A percentile compares a stretch with the other conserved stretches of the same genome.
Conservation (phyloP, 805 yeast genomes). For the Jamesozyma hellenica region DNA sequence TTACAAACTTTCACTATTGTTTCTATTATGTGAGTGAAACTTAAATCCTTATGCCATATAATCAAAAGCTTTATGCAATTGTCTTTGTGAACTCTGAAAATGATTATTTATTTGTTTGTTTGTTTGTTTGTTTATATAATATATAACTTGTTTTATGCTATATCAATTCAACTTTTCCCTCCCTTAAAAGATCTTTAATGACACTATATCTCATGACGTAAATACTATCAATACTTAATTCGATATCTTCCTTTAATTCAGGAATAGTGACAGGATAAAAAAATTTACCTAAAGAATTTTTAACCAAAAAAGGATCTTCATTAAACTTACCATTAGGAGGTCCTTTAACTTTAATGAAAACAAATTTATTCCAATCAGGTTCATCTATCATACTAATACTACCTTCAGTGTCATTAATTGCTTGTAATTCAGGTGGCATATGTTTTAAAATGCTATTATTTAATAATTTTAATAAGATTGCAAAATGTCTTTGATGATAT, state of each 20-base stretch:
- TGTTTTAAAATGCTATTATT: slow-evolving; percentile 53
- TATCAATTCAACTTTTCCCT: slow-evolving; percentile 36
- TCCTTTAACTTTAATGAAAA: slow-evolving; percentile 42
- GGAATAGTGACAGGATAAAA: slow-evolving; percentile 35
- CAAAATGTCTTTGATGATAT: slow-evolving; percentile 62
- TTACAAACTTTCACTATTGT: no score
- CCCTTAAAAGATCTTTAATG: slow-evolving; percentile 32
- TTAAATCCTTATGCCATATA: no score
- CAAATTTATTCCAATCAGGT: slow-evolving; percentile 71
- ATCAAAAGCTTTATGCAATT: no score
- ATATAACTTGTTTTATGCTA: slow-evolving; percentile 15
- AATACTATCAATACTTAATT: slow-evolving; percentile 51
- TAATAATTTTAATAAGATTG: slow-evolving; percentile 54
- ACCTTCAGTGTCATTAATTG: slow-evolving; percentile 65
- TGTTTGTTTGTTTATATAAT: no score
- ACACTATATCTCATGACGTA: slow-evolving; percentile 65
- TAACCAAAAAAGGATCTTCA: slow-evolving; percentile 31
- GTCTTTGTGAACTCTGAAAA: no score
- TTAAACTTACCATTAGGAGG: slow-evolving; percentile 8
- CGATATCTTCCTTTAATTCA: slow-evolving; percentile 42
- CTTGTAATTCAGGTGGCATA: slow-evolving; percentile 59
- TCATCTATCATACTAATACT: slow-evolving; percentile 64
- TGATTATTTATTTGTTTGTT: no score
- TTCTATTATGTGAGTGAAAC: no score
- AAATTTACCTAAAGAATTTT: slow-evolving; percentile 25